Evolutionary conservation across 306 rosid genomes (phyloP).

Genomic region (Rosa rugosa): DNA sequence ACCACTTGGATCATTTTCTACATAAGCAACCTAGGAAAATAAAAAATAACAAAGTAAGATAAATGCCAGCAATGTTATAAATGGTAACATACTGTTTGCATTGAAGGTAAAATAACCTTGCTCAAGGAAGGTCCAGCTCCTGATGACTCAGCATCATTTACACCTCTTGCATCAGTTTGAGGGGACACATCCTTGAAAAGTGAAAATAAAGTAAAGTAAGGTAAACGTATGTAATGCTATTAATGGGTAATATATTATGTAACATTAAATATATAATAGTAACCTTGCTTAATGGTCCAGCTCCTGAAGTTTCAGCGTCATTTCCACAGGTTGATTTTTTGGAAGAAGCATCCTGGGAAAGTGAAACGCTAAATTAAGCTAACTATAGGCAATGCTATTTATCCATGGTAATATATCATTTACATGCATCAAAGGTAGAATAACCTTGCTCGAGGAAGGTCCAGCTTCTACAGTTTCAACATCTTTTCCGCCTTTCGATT

Average conservation of each 20-base stretch:
- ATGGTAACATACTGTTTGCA: too few relatives aligned
- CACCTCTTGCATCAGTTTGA: background rate
- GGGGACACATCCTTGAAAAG: slow-evolving; percentile 20
- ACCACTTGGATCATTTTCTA: too few relatives aligned
- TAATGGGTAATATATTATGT: background rate
- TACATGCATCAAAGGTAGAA: background rate
- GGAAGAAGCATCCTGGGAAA: background rate
- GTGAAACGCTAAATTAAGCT: background rate
- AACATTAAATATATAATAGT: background rate
- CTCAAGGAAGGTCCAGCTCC: background rate
- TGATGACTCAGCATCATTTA: background rate
- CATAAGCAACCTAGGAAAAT: too few relatives aligned
- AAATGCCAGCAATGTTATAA: too few relatives aligned
- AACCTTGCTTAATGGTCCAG: background rate
- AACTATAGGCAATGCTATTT: background rate
- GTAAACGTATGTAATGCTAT: background rate
- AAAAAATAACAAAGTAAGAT: too few relatives aligned
- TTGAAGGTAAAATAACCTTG: background rate
- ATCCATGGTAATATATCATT: background rate
- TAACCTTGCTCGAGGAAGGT: background rate
- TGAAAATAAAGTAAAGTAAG: background rate
- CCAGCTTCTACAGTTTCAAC: background rate
- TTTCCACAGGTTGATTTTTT: background rate
- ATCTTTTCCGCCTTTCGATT: background rate
- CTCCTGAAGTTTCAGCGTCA: background rate